Evolutionary conservation across 2,329 filamentous ascomycete genomes (phyloP), one percentile per base, ranked within the genome.

Genomic region (Nemania bipapillata): DNA sequence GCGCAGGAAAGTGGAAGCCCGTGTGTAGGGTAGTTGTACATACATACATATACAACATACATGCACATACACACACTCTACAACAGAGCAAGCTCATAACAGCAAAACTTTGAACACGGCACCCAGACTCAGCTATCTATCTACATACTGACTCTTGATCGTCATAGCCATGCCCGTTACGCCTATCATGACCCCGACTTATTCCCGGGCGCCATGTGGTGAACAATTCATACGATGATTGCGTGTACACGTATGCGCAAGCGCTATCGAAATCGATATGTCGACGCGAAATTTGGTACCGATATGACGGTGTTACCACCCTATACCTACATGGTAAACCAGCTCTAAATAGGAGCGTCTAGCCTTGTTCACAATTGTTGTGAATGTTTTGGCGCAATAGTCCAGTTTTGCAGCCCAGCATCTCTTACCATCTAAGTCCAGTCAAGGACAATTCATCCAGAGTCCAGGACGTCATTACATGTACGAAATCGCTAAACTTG

Each of bases 121-220:
- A 30, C 42, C 52, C 24, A 37, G 22, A 20, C 42, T 42, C 50
- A 45, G 58, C 52, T 49, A 54, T 32, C 26, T 32, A 54, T 32
- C 40, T 45, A 45, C 40, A 11, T 37, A 17, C 24, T 49, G 4
- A 12, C 40, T 32, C 45, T 65, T 57, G 57, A 65, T 65, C 66
- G 28, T 22, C 49, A 54, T 53, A 11, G 8, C 15, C 50, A 52
- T 20, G 28, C 32, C 42, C 35, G 49, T 55, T 47, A 56, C 63
- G 35, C 37, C 11, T 15, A 53, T 45, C 8, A 59, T 22, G n/a
- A 12, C 24, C 24, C 66, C 57, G 57, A 64, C 53, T 69, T 69
- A 69, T 69, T 66, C 49, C 66, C 66, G 65, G 49, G 9, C 28
- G 17, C 37, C 37, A 37, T 37, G 47, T 50, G 15, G 50, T 32